phyloP scores from a whole-genome alignment of 2,329 filamentous ascomycete species.

The Coniochaeta sp. region DNA sequence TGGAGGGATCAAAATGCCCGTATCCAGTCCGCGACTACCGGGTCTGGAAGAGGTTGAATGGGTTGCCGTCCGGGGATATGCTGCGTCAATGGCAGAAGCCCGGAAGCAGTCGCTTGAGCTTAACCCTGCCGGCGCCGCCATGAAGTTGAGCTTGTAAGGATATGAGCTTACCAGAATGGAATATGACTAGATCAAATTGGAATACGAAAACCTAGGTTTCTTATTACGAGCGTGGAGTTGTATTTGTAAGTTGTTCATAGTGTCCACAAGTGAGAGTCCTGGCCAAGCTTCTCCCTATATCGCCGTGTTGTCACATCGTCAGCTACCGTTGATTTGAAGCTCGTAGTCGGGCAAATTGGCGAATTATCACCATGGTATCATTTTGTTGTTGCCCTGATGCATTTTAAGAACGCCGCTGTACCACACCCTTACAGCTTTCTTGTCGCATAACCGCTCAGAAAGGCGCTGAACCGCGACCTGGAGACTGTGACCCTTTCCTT shows the following conservation, averaged over 20 bases:
- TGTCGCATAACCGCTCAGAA: neutral
- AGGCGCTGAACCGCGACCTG: neutral
- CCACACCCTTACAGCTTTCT: neutral
- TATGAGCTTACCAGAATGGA: neutral
- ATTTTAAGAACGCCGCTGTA: neutral
- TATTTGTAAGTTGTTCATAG: neutral
- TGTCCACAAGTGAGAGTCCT: neutral
- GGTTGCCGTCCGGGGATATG: neutral
- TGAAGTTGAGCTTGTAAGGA: neutral
- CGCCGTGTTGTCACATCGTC: neutral
- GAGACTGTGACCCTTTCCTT: neutral
- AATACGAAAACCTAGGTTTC: neutral
- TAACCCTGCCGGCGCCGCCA: neutral
- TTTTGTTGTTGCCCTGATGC: neutral
- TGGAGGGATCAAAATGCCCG: too few relatives aligned
- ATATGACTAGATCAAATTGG: neutral
- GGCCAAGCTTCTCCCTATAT: neutral
- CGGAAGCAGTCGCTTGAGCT: neutral
- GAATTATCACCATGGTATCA: neutral
- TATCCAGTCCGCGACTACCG: neutral
- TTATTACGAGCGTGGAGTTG: neutral
- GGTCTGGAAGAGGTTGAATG: neutral
- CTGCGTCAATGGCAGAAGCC: neutral
- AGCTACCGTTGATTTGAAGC: neutral
- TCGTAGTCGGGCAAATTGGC: neutral